These are phyloP conservation scores for Calycina herbarum DNA, from an alignment of 2,329 filamentous ascomycete species.

Conservation along the genomic window DNA sequence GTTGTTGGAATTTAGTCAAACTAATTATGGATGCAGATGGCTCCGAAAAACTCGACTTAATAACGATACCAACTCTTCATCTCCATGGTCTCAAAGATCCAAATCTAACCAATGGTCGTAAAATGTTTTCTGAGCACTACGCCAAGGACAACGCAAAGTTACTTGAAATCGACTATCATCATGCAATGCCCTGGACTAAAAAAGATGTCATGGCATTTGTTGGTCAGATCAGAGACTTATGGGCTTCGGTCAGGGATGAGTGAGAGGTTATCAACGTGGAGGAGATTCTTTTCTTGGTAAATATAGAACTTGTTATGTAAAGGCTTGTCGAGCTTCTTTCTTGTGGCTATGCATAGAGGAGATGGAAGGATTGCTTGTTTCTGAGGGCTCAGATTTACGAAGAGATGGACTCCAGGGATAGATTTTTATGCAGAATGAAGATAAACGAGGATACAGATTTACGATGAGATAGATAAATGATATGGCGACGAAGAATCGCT, in stretches of 20 bases:
- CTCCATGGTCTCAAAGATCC: slow-evolving; percentile 27
- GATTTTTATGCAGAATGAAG: too few relatives aligned
- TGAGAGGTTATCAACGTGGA: neutral
- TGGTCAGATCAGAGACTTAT: neutral
- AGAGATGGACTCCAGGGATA: neutral
- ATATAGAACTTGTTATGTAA: neutral
- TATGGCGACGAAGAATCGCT: too few relatives aligned
- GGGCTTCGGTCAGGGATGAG: neutral
- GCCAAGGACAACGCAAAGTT: slow-evolving; percentile 18
- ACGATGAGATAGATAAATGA: too few relatives aligned
- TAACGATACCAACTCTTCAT: slow-evolving; percentile 26
- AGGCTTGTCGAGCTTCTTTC: neutral
- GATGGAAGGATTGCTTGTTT: neutral
- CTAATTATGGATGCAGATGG: slow-evolving; percentile 11
- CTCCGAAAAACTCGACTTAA: slow-evolving; percentile 16
- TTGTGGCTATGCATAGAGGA: neutral
- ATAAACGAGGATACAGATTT: too few relatives aligned
- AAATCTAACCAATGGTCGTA: slow-evolving; percentile 24
- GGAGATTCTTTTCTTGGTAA: neutral
- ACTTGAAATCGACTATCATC: slow-evolving; percentile 31
- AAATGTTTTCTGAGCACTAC: slow-evolving; percentile 22
- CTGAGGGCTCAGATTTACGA: neutral
- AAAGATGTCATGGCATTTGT: slow-evolving; percentile 23
- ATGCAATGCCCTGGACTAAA: slow-evolving; percentile 31
- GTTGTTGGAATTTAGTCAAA: neutral